Evolutionary conservation across 306 rosid genomes (phyloP), one percentile per base, ranked within the genome.

Genomic region (Lupinus albus): DNA sequence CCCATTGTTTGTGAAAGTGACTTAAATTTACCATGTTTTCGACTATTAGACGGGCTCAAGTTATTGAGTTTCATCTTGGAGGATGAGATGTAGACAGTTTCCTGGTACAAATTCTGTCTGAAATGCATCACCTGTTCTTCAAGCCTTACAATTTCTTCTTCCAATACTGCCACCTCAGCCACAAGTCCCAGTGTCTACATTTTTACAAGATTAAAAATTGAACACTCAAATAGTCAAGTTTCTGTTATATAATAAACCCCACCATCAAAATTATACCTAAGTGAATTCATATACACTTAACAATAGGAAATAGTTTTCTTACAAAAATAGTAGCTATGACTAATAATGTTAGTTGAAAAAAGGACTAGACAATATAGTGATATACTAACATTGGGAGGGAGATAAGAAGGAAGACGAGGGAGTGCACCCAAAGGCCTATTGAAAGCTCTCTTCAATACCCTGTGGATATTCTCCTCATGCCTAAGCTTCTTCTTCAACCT

Each of bases 351-450:
- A 3, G 18, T 25, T 28, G 13, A 25, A 1, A 74, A 18, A 13
- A 50, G 64, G 32, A 46, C 11, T 8, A 48, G 52, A 25, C 30
- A 25, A 1, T 25, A 35, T 39, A 32, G 15, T 41, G 61, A 64
- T 68, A 48, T 45, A 84, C 95, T 81, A 30, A 94, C 99, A 48
- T 72, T 28, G 51, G 92, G 82, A 74, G 99, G 97, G 51, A 94
- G 95, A 73, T 80, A 90, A 25, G 97, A 96, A 61, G 95, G 99
- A 52, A 90, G 91, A 79, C 99, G 97, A 68, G 99, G 99, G 13
- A 94, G 82, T 70, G 97, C 89, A 45, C 99, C 99, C 81, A 94
- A 70, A 44, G 97, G 96, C 61, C 99, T 82, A 46, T 68, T 83
- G 76, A 91, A 88, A 79, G 99, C 99, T 78, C 99, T 90, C 72